phyloP scores from a whole-genome alignment of 441 rosid species.

The Erodium texanum region DNA sequence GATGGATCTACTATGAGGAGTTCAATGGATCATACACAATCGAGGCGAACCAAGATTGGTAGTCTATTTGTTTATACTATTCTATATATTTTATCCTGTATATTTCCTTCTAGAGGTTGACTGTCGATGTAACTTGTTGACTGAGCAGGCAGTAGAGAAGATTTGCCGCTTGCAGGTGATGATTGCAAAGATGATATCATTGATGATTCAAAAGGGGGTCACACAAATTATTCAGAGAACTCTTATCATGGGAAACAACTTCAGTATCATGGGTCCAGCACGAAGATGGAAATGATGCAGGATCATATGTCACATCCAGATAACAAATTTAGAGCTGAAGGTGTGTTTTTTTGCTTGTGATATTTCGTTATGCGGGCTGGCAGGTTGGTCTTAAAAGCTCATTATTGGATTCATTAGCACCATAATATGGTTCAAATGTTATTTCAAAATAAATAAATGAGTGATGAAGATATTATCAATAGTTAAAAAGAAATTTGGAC shows the following conservation, averaged over 20 bases:
- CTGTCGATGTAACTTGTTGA: constrained; percentile 26
- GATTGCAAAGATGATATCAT: constrained; percentile 42
- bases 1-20: constrained; percentile 60
- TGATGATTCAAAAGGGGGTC: constrained; percentile 30
- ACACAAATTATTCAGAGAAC: constrained; percentile 25
- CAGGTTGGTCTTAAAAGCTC: not conserved
- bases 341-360: constrained; percentile 19
- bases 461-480: not conserved
- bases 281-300: constrained; percentile 24
- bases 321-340: constrained; percentile 50
- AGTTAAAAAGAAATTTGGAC: not conserved
- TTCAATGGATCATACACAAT: constrained; percentile 38
- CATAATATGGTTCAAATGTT: not conserved
- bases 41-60: constrained; percentile 71
- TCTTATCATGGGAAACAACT: constrained; percentile 30
- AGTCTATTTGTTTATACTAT: constrained; percentile 19
- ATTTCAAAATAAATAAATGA: not conserved
- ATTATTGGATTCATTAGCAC: not conserved
- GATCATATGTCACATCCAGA: constrained; percentile 32
- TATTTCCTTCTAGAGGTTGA: constrained; percentile 13
- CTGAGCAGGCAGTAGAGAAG: constrained; percentile 69
- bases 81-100: constrained; percentile 12
- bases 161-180: constrained; percentile 36
- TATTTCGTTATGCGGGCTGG: not conserved
- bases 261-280: constrained; percentile 23